Conservation (phyloP, 2,329 filamentous ascomycete genomes). For the Aspergillus sp. region DNA sequence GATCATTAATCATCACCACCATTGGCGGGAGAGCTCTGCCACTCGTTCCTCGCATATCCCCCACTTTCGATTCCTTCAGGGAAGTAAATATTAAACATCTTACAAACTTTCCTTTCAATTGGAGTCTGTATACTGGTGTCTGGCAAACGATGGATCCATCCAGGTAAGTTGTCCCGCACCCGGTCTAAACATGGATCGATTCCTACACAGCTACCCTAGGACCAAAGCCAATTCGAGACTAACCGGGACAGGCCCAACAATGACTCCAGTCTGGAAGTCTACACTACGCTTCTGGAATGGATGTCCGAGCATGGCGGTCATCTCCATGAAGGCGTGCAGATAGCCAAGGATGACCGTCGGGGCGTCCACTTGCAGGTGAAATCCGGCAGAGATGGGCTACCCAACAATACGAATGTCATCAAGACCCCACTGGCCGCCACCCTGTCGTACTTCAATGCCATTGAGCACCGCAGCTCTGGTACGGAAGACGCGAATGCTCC, state of each 20-base stretch:
- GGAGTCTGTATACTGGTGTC: too few relatives aligned
- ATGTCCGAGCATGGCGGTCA: slow-evolving; percentile 30
- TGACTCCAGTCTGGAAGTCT: slow-evolving; percentile 21
- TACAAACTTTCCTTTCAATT: too few relatives aligned
- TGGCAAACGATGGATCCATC: not conserved
- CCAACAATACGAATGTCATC: slow-evolving; percentile 33
- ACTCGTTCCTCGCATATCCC: not conserved
- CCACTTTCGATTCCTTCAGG: not conserved
- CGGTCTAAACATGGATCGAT: too few relatives aligned
- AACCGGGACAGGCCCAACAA: slow-evolving; percentile 2
- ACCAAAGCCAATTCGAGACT: slow-evolving; percentile 7
- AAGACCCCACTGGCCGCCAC: slow-evolving; percentile 34
- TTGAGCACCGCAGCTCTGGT: slow-evolving; percentile 20
- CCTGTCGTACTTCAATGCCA: slow-evolving; percentile 39
- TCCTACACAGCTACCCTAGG: not conserved
- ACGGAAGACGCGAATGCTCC: not conserved
- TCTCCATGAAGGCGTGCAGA: slow-evolving; percentile 32
- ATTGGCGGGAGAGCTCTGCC: not conserved
- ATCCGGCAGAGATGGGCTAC: slow-evolving; percentile 20
- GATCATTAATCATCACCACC: not conserved
- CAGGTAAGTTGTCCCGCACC: not conserved
- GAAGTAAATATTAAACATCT: not conserved
- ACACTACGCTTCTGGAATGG: slow-evolving; percentile 33
- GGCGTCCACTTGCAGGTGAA: slow-evolving; percentile 38
- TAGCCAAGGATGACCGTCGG: slow-evolving; percentile 32